These are phyloP conservation scores for Pseudophaeomoniella oleicola DNA, from an alignment of 2,329 filamentous ascomycete genomes.

Conservation along the genomic window DNA sequence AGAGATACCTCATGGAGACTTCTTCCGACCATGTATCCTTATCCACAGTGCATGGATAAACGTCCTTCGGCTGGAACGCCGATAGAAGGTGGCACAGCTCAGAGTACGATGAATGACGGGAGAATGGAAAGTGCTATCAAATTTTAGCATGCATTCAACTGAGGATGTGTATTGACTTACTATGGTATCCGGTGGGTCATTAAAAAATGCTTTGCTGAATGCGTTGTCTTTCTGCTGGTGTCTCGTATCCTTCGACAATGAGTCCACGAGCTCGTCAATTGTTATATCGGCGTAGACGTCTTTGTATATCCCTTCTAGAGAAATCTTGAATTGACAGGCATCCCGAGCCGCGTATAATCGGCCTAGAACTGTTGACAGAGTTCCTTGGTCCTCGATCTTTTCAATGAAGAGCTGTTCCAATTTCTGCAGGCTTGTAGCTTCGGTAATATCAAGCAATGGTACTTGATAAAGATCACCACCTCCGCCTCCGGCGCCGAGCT, in stretches of 20 bases:
- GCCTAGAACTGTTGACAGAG: conserved; percentile 6
- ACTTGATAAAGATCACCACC: conserved; percentile 57
- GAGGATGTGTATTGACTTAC: no score
- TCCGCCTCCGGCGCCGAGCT: conserved; percentile 67
- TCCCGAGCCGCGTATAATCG: not conserved
- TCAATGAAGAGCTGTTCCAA: conserved; percentile 37
- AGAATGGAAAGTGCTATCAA: conserved; percentile 66
- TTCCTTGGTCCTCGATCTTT: conserved; percentile 17
- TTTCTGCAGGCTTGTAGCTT: conserved; percentile 31
- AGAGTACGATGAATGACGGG: conserved; percentile 72
- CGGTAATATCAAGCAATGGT: conserved; percentile 48
- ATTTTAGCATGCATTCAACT: no score
- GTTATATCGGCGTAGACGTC: not conserved
- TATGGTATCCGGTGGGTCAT: not conserved
- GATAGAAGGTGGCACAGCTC: conserved; percentile 61
- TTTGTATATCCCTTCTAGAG: not conserved
- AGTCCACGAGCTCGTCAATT: conserved; percentile 2
- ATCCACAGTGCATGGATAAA: conserved; percentile 71
- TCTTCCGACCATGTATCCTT: conserved; percentile 45
- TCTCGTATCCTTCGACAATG: conserved; percentile 2
- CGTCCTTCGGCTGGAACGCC: conserved; percentile 56
- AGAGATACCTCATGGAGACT: conserved; percentile 53
- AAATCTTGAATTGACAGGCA: not conserved
- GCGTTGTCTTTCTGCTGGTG: not conserved
- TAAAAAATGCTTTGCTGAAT: not conserved